Percentiles rank a stretch among this genome's conserved stretches.
Conservation (phyloP, 305 asterid genomes). For the Euphrasia arctica region DNA sequence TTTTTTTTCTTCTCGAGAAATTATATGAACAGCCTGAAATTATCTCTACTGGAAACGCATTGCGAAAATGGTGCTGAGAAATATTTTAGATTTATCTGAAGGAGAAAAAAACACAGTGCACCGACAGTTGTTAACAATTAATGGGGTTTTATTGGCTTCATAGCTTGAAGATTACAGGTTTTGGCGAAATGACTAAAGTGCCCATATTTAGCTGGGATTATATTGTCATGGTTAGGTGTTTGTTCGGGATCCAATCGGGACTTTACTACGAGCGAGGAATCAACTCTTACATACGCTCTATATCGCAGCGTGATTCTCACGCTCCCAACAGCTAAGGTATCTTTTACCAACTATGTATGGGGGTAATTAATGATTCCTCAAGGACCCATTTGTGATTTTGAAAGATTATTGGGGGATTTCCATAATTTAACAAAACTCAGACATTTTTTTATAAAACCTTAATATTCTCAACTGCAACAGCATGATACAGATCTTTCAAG, state of each 20-base stretch:
- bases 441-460: not conserved
- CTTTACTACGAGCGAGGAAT: not conserved
- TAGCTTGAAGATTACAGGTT: not conserved
- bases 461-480: no score
- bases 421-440: not conserved
- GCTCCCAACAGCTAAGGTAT: conserved; percentile 1
- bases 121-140: conserved; percentile 30
- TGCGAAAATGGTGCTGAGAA: conserved; percentile 3
- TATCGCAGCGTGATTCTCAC: not conserved
- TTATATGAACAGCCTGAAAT: conserved; percentile 10
- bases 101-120: conserved; percentile 19
- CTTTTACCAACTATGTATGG: conserved; percentile 15
- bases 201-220: not conserved
- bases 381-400: not conserved
- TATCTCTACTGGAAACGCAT: conserved; percentile 4
- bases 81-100: not conserved
- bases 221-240: conserved; percentile 13
- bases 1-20: conserved; percentile 21
- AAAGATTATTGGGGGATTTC: not conserved
- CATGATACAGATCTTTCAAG: no score
- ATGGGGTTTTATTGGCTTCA: conserved; percentile 1
- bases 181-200: conserved; percentile 11
- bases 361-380: not conserved
- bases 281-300: not conserved
- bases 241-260: not conserved